phyloP scores from a whole-genome alignment of 805 yeast genomes.

The Deakozyma indianensis region DNA sequence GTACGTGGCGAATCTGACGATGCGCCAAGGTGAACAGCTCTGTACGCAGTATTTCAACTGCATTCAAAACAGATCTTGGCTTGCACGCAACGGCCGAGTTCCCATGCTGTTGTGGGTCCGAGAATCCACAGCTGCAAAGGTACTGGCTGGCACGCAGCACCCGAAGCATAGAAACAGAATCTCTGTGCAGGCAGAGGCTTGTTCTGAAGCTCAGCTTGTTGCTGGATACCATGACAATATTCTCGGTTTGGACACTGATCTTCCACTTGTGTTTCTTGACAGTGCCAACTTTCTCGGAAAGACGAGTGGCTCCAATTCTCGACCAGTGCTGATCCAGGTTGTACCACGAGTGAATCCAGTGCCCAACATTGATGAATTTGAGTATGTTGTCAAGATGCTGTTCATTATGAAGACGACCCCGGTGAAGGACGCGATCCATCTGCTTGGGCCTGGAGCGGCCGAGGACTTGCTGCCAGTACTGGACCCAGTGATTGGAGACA shows the following conservation, averaged over 20 bases:
- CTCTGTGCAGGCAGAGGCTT: constrained; percentile 49
- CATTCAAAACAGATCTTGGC: constrained; percentile 57
- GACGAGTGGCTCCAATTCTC: constrained; percentile 22
- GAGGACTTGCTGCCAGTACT: constrained; percentile 23
- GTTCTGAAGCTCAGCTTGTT: constrained; percentile 34
- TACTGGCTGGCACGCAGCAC: constrained; percentile 38
- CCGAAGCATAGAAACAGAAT: constrained; percentile 42
- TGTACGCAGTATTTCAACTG: constrained; percentile 65
- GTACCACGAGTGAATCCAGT: constrained; percentile 31
- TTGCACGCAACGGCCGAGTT: constrained; percentile 58
- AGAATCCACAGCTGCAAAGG: constrained; percentile 43
- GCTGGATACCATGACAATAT: background rate
- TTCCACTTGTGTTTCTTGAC: background rate
- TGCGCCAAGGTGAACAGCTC: constrained; percentile 47
- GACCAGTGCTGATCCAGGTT: constrained; percentile 34
- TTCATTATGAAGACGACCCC: constrained; percentile 34
- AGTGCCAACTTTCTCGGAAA: background rate
- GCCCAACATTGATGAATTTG: constrained; percentile 41
- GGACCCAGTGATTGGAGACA: constrained; percentile 25
- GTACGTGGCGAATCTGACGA: constrained; percentile 44
- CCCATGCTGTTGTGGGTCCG: constrained; percentile 60
- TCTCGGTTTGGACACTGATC: background rate
- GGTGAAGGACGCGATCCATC: constrained; percentile 30
- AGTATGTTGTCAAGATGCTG: constrained; percentile 49
- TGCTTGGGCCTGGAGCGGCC: constrained; percentile 70